Evolutionary conservation across 2,329 filamentous ascomycete genomes (phyloP).

Genomic region (Calonectria fujianensis): DNA sequence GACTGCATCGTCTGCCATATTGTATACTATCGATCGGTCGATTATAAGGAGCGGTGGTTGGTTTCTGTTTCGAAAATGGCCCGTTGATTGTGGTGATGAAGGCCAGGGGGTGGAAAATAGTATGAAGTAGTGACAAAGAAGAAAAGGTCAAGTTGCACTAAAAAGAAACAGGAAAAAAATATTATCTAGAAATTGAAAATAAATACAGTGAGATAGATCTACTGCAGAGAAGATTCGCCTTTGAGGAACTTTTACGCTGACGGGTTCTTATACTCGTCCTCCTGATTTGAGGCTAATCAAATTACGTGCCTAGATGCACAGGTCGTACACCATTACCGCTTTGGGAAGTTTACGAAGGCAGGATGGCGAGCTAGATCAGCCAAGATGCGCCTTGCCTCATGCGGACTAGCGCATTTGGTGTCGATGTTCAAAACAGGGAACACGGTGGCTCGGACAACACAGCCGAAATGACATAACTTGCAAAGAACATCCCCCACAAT

Average conservation of each 20-base stretch:
- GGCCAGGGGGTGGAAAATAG: background rate
- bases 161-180: background rate
- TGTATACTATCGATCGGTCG: background rate
- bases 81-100: background rate
- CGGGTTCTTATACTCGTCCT: background rate
- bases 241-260: background rate
- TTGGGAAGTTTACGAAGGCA: constrained; percentile 30
- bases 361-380: background rate
- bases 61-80: background rate
- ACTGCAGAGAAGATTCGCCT: background rate
- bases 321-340: constrained; percentile 18
- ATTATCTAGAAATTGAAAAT: background rate
- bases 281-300: background rate
- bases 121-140: background rate
- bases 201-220: background rate
- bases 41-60: background rate
- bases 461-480: constrained; percentile 25
- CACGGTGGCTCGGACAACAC: constrained; percentile 14
- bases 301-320: constrained; percentile 6
- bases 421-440: background rate
- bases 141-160: background rate
- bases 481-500: constrained; percentile 15
- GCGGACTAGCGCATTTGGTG: background rate
- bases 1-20: background rate
- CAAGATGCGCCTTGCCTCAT: background rate